Base-by-base conservation (phyloP, 768 basidiomycete genomes). In the Phanerochaete carnosa region DNA sequence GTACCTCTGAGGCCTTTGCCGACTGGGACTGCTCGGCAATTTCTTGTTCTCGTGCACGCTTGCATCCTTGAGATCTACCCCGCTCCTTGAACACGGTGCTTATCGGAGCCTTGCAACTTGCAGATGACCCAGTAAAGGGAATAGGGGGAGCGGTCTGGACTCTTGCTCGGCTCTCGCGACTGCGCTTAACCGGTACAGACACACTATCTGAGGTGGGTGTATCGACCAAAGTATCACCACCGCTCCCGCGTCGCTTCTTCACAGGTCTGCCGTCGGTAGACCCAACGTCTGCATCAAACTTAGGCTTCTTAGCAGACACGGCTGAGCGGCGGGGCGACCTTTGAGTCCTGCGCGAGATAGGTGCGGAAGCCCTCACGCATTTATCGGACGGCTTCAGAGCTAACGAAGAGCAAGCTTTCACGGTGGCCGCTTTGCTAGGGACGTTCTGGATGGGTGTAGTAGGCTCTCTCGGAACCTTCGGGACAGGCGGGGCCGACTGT, bases 201-300 rank as follows among this genome's bases (percentile, higher is more conserved):
- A 13, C 33, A 35, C 33, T 35, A 13, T 35, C 33, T 13, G 33
- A 15, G 15, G 33, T 35, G 33, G 7, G 33, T 35, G 33, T 15
- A 35, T 35, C 33, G 33, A 25, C 45, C 47, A 49, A 29, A 19
- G 11, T 3, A 26, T 49, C 26, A 11, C 55, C 37, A 45, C 57
- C 60, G 32, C 57, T 61, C 4, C 45, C 28, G 2, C 55, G 55
- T 32, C 60, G 55, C 15, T 46, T 23, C 49, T 61, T 61, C 26
- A 26, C 55, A 22, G 55, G 39, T 19, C 16, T 7, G 8, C 16
- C 39, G 19, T 4, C 46, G 23, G 47, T 39, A 11, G 53, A 2
- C 15, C 15, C 29, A 8, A 55, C 28, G 12, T 45, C 19, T 25
- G 22, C 29, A 23, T 29, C 32, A 12, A 16, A 28, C 22, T 22